Evolutionary conservation across 2,329 filamentous ascomycete species (phyloP).

Genomic region (Fusarium pseudocircinatum): DNA sequence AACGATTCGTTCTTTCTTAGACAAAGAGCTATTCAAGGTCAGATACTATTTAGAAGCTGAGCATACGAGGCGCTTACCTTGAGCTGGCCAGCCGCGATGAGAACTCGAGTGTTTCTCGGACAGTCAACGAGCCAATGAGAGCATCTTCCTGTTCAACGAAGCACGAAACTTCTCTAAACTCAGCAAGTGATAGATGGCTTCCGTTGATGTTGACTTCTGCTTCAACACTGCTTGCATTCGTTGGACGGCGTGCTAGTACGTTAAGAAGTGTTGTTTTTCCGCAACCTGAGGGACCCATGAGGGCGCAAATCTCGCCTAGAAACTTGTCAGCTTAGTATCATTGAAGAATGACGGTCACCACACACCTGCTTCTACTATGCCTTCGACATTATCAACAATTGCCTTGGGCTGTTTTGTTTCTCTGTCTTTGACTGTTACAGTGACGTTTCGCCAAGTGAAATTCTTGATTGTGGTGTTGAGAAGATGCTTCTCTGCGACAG

Average conservation of each 20-base stretch:
- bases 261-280: slow-evolving; percentile 90
- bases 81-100: slow-evolving; percentile 74
- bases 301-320: slow-evolving; percentile 74
- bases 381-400: slow-evolving; percentile 71
- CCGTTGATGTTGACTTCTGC: slow-evolving; percentile 70
- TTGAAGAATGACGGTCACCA: background rate
- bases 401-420: slow-evolving; percentile 69
- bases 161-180: slow-evolving; percentile 72
- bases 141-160: slow-evolving; percentile 93
- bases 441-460: slow-evolving; percentile 73
- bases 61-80: slow-evolving; percentile 51
- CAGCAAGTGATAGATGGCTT: slow-evolving; percentile 56
- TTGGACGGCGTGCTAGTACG: slow-evolving; percentile 69
- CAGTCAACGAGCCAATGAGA: slow-evolving; percentile 81
- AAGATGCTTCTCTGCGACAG: slow-evolving; percentile 59
- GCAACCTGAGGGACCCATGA: slow-evolving; percentile 80
- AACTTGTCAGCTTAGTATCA: background rate
- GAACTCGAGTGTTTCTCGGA: slow-evolving; percentile 81
- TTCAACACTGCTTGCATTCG: slow-evolving; percentile 53
- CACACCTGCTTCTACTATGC: slow-evolving; percentile 70
- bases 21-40: slow-evolving; percentile 45
- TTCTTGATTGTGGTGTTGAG: slow-evolving; percentile 70
- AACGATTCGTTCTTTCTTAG: slow-evolving; percentile 64
- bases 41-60: background rate
- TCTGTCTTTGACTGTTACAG: slow-evolving; percentile 77